Conservation (phyloP, 108 stramenopile species). For the Asterionellopsis glacialis region DNA sequence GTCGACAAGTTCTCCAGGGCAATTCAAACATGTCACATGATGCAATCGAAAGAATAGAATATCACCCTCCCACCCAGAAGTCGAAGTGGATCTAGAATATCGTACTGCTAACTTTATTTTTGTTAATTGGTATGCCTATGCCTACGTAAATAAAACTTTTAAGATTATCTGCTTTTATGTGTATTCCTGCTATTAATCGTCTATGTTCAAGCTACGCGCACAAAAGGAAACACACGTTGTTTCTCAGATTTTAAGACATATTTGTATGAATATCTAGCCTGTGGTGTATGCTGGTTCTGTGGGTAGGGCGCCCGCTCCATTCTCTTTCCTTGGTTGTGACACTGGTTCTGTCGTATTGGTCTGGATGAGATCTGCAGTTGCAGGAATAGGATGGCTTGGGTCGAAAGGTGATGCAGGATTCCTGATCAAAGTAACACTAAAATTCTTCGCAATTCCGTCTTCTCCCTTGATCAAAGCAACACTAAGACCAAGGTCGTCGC, state of each 20-base stretch:
- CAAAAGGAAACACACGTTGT: too few relatives aligned
- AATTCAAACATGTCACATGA: conserved; percentile 60
- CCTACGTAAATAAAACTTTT: neutral
- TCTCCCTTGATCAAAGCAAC: conserved; percentile 66
- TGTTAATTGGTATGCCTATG: neutral
- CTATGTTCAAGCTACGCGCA: too few relatives aligned
- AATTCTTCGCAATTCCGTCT: conserved; percentile 75
- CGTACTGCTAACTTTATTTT: neutral
- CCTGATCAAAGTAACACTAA: conserved; percentile 75
- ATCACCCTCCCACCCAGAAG: too few relatives aligned
- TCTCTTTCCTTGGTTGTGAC: neutral
- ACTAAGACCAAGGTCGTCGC: conserved; percentile 67
- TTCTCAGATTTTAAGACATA: too few relatives aligned
- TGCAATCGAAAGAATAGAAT: neutral
- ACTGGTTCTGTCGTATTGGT: conserved; percentile 1
- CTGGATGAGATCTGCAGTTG: conserved; percentile 39
- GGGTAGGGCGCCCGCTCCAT: conserved; percentile 1
- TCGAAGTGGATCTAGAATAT: conserved; percentile 2
- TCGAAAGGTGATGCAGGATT: conserved; percentile 61
- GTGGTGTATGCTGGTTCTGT: conserved; percentile 13
- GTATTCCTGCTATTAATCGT: too few relatives aligned
- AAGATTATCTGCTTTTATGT: neutral
- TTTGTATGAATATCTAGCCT: conserved; percentile 4
- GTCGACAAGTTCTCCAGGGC: conserved; percentile 79
- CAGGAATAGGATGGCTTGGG: conserved; percentile 45